Percentiles rank a stretch among this genome's conserved stretches.
Conservation (phyloP, 352 stramenopile genomes). For the Globisporangium megalacanthum region DNA sequence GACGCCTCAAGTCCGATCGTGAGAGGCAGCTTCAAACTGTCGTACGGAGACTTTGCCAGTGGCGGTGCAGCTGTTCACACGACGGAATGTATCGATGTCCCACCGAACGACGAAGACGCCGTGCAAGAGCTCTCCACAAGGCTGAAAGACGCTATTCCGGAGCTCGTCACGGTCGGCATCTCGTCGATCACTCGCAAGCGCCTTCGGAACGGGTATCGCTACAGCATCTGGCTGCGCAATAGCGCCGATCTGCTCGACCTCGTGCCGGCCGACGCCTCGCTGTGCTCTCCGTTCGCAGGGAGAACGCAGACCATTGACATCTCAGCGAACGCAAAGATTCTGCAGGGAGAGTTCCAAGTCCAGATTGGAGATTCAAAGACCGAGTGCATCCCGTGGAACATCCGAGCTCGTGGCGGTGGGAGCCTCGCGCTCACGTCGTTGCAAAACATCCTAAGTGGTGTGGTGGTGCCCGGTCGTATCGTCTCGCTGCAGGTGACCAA, state of each 20-base stretch:
- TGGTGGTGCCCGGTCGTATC: conserved; percentile 26
- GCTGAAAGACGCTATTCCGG: conserved; percentile 24
- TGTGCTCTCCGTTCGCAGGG: conserved; percentile 30
- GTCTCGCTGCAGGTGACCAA: conserved; percentile 39
- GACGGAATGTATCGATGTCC: conserved; percentile 50
- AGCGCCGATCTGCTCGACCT: conserved; percentile 49
- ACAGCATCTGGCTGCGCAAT: conserved; percentile 44
- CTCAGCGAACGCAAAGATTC: conserved; percentile 26
- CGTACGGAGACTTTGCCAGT: conserved; percentile 49
- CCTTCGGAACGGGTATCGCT: conserved; percentile 44
- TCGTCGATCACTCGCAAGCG: conserved; percentile 16
- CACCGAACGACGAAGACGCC: conserved; percentile 28
- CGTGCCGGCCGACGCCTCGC: conserved; percentile 25
- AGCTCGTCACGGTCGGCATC: conserved; percentile 57
- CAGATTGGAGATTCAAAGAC: conserved; percentile 28
- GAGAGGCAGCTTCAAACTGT: conserved; percentile 38
- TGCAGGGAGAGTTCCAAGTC: conserved; percentile 39
- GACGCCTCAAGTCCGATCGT: conserved; percentile 39
- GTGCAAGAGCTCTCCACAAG: conserved; percentile 37
- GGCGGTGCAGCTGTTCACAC: conserved; percentile 23
- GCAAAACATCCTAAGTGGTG: conserved; percentile 26
- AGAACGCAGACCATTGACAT: conserved; percentile 68
- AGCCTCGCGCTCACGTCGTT: conserved; percentile 20
- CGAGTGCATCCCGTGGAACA: conserved; percentile 39
- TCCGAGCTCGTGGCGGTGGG: conserved; percentile 23